A percentile compares a stretch with the other conserved stretches of the same genome.
These are phyloP conservation scores for Ephemerocybe angulata DNA, from an alignment of 768 basidiomycete genomes.

Conservation along the genomic window DNA sequence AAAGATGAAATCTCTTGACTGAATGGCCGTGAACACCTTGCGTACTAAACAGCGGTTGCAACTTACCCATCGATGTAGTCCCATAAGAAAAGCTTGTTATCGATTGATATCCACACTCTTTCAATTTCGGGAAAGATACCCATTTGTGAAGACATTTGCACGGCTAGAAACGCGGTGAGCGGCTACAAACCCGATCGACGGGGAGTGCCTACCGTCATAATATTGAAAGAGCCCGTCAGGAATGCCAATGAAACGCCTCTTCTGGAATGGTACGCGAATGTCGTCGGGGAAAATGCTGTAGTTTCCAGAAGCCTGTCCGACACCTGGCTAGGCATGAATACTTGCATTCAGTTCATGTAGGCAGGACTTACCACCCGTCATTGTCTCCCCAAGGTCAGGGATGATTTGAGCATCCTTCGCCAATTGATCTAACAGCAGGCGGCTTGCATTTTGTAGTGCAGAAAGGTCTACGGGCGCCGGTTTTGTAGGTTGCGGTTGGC, in stretches of 20 bases:
- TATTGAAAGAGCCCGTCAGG: constrained; percentile 77
- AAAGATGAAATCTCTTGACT: constrained; percentile 93
- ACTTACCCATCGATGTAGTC: constrained; percentile 91
- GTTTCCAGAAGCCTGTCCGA: constrained; percentile 65
- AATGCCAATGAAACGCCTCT: constrained; percentile 69
- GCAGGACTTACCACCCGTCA: constrained; percentile 51
- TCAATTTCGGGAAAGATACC: constrained; percentile 92
- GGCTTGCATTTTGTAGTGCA: constrained; percentile 62
- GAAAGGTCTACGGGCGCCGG: constrained; percentile 51
- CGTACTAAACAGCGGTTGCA: not conserved
- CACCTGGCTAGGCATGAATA: constrained; percentile 38
- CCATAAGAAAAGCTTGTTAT: constrained; percentile 94
- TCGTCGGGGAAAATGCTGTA: constrained; percentile 79
- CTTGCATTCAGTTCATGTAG: constrained; percentile 2
- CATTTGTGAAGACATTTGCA: constrained; percentile 75
- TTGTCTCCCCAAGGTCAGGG: constrained; percentile 70
- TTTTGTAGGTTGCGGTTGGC: constrained; percentile 19
- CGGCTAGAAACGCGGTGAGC: constrained; percentile 37
- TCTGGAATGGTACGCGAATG: constrained; percentile 75
- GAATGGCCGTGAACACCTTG: constrained; percentile 7
- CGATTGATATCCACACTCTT: constrained; percentile 92
- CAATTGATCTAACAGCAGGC: constrained; percentile 64
- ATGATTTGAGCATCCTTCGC: constrained; percentile 70
- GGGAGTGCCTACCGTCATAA: constrained; percentile 56
- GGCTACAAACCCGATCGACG: constrained; percentile 6